Percentiles rank a stretch among this genome's conserved stretches.
Evolutionary conservation across 495 filamentous ascomycete species (phyloP).

Genomic region (Aspergillus hancockii): DNA sequence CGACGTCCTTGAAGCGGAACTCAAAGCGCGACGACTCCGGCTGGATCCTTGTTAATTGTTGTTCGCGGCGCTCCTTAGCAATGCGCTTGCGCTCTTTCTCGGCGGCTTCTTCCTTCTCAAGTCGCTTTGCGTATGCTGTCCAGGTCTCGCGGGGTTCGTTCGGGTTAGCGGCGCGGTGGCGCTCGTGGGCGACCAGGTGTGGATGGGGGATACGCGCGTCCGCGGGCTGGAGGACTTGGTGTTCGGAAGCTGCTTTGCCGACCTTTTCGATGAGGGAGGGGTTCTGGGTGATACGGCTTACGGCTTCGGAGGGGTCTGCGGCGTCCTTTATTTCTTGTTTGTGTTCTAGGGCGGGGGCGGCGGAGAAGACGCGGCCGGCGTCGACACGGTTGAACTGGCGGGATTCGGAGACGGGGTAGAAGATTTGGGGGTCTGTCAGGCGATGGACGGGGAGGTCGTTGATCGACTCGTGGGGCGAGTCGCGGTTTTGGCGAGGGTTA

Average conservation of each 20-base stretch:
- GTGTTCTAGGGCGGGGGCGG: conserved; percentile 40
- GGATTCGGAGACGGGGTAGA: conserved; percentile 88
- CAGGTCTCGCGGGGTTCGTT: conserved; percentile 35
- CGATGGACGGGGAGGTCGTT: conserved; percentile 88
- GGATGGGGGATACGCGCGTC: conserved; percentile 89
- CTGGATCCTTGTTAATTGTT: conserved; percentile 40
- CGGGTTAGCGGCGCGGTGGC: conserved; percentile 29
- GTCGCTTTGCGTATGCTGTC: conserved; percentile 41
- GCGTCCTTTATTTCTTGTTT: conserved; percentile 19
- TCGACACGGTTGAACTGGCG: conserved; percentile 85
- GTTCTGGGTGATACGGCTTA: conserved; percentile 28
- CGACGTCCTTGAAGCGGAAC: conserved; percentile 73
- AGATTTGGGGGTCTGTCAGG: conserved; percentile 78
- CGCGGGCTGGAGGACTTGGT: conserved; percentile 69
- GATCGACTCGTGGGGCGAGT: conserved; percentile 72
- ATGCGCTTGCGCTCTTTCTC: conserved; percentile 39
- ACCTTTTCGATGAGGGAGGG: conserved; percentile 40
- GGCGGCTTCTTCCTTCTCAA: conserved; percentile 42
- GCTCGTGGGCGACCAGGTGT: conserved; percentile 68
- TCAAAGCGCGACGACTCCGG: conserved; percentile 66
- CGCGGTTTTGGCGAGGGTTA: conserved; percentile 17
- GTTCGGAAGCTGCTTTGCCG: conserved; percentile 43
- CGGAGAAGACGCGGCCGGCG: conserved; percentile 80
- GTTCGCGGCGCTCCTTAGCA: conserved; percentile 41
- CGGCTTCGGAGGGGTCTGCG: conserved; percentile 32